Evolutionary conservation across 805 yeast genomes (phyloP), one percentile per base, ranked within the genome.

Genomic region (Yarrowia sp.): DNA sequence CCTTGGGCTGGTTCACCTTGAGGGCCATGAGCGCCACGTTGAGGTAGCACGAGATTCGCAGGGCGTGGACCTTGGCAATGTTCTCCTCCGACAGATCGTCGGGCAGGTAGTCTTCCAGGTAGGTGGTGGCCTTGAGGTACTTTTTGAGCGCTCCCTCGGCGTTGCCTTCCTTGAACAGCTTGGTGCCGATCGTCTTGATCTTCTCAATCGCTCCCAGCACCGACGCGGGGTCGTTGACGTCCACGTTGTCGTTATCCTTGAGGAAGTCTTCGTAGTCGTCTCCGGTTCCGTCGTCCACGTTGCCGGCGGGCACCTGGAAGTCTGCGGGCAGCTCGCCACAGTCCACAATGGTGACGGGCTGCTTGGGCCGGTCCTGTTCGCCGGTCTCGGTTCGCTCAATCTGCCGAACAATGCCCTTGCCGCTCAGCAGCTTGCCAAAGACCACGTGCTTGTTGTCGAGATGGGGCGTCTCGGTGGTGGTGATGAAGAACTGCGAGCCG

Each of bases 381-480:
- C 82, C 88, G 34, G 92, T 91, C 69, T 85, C 85, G 44, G 83
- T 80, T 74, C 86, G 83, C 78, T 95, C 99, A 70, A 95, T 83
- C 68, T 84, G 82, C 71, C 97, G 87, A 9, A 91, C 92, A 38
- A 91, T 78, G 9, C 92, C 86, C 76, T 91, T 93, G 47, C 98
- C 98, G 56, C 71, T 85, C 61, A 94, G 79, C 44, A 95, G 92
- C 77, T 90, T 86, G 70, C 99, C 99, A 76, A 95, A 95, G 2
- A 95, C 98, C 65, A 93, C 98, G 77, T 95, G 99, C 78, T 94
- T 94, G 33, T 94, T 96, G 76, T 95, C 94, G 72, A 95, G 84
- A 78, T 94, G 98, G 8, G 98, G 97, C 1, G 98, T 92, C 49
- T 92, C 87, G 2, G 87, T 95, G 2, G 97, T 91, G 34, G 99